A percentile compares a stretch with the other conserved stretches of the same genome.
Evolutionary conservation across 768 basidiomycete species (phyloP).

Genomic region (Goffeauzyma gilvescens): DNA sequence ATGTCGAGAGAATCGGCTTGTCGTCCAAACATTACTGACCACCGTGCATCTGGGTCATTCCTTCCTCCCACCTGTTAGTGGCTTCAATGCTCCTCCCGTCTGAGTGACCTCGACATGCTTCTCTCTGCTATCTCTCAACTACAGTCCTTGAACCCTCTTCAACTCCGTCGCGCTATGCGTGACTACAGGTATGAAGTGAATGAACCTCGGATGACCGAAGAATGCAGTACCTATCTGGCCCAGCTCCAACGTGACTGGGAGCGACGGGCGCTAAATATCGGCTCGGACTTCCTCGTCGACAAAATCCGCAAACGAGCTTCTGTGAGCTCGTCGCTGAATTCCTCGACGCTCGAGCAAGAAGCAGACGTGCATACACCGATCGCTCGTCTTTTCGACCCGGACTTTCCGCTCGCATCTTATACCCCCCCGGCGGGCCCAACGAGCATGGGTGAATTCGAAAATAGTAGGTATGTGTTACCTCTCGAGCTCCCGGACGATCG

Average conservation of each 20-base stretch:
- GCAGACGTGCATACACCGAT: neutral
- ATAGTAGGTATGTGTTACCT: slow-evolving; percentile 83
- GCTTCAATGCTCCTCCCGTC: slow-evolving; percentile 61
- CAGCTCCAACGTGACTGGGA: slow-evolving; percentile 98
- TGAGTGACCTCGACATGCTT: slow-evolving; percentile 67
- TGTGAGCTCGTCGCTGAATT: slow-evolving; percentile 28
- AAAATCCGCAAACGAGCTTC: slow-evolving; percentile 37
- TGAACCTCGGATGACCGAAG: slow-evolving; percentile 80
- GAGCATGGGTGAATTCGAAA: slow-evolving; percentile 71
- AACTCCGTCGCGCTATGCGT: slow-evolving; percentile 83
- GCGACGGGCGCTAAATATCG: no score
- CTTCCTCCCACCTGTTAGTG: slow-evolving; percentile 13
- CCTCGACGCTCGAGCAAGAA: neutral
- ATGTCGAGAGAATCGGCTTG: no score
- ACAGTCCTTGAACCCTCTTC: slow-evolving; percentile 72
- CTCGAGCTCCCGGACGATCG: slow-evolving; percentile 65
- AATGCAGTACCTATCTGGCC: slow-evolving; percentile 80
- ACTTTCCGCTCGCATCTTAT: slow-evolving; percentile 50
- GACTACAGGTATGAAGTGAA: slow-evolving; percentile 76
- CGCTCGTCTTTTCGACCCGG: slow-evolving; percentile 46
- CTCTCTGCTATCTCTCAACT: slow-evolving; percentile 77
- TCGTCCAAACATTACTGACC: no score
- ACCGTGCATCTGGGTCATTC: neutral
- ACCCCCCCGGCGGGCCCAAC: slow-evolving; percentile 59
- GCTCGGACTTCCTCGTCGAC: no score